A percentile compares a stretch with the other conserved stretches of the same genome.
Evolutionary conservation across 305 asterid genomes (phyloP).

Genomic region (Solanum aculeatissimum): DNA sequence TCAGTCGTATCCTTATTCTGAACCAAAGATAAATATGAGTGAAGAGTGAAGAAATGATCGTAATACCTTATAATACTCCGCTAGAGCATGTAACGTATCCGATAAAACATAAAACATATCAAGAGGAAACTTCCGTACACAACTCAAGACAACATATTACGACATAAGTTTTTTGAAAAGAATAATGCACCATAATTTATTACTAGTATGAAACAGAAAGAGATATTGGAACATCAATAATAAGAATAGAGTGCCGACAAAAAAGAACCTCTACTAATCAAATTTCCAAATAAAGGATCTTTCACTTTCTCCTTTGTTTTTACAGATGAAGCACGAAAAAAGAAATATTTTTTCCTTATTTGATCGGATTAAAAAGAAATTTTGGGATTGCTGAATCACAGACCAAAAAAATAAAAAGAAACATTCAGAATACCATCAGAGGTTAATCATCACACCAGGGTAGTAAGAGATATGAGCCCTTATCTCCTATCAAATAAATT

Average conservation of each 20-base stretch:
- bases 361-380: too few species aligned
- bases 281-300: not conserved
- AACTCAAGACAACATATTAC: not conserved
- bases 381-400: too few species aligned
- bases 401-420: too few species aligned
- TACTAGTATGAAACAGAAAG: not conserved
- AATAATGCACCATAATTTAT: not conserved
- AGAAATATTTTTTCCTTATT: too few species aligned
- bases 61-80: not conserved
- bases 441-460: not conserved
- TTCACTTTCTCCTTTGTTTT: not conserved
- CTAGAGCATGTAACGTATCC: not conserved
- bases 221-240: not conserved
- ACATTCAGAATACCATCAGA: not conserved
- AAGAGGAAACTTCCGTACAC: not conserved
- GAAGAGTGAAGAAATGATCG: not conserved
- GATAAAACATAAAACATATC: not conserved
- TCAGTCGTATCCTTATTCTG: constrained; percentile 74
- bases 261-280: not conserved
- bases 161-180: not conserved
- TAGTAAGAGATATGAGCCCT: not conserved
- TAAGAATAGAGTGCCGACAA: not conserved
- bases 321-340: too few species aligned
- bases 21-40: not conserved
- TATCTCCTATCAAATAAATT: not conserved